Base-by-base conservation (phyloP, 805 yeast species). In the Starmerella geochares region DNA sequence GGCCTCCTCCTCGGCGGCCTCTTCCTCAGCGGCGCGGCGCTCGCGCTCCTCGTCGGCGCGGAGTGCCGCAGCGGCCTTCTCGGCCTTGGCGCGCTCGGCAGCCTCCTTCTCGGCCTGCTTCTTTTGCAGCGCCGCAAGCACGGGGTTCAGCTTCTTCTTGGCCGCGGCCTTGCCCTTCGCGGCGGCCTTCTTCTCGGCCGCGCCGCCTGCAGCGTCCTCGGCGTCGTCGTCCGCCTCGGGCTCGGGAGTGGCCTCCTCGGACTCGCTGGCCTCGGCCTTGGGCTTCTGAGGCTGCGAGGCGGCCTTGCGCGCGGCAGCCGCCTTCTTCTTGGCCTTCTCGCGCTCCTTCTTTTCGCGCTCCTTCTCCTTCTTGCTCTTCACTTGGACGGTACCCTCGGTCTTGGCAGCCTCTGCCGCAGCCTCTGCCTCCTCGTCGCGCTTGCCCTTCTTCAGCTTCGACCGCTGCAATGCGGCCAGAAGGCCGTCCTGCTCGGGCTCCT, bases 291-390 rank as follows among this genome's bases (percentile, higher is more conserved):
- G 79, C 58, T 77, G 80, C 57, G 79, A 67, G 10, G 77, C 79
- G 68, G 86, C 87, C 77, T 86, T 87, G 69, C 79, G 82, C 48
- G 80, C 83, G 39, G 95, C 95, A 53, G 80, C 77, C 60, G 86
- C 94, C 59, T 55, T 57, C 51, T 57, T 57, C 71, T 86, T 87
- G 81, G 90, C 90, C 67, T 80, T 76, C 60, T 81, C 85, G 74
- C 90, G 90, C 55, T 70, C 73, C 32, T 70, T 67, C 62, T 70
- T 73, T 59, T 70, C 71, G 62, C 88, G 95, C 67, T 90, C 94
- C 79, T 85, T 86, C 68, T 92, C 95, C 71, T 81, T 88, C 71
- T 90, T 97, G 70, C 90, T 87, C 77, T 90, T 92, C 51, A 90
- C 79, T 68, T 88, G 86, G 63, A 87, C 73, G 56, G 79, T 76